A percentile compares a stretch with the other conserved stretches of the same genome.
These are phyloP conservation scores for Cajanus cajan DNA, from an alignment of 306 rosid species.

Conservation along the genomic window DNA sequence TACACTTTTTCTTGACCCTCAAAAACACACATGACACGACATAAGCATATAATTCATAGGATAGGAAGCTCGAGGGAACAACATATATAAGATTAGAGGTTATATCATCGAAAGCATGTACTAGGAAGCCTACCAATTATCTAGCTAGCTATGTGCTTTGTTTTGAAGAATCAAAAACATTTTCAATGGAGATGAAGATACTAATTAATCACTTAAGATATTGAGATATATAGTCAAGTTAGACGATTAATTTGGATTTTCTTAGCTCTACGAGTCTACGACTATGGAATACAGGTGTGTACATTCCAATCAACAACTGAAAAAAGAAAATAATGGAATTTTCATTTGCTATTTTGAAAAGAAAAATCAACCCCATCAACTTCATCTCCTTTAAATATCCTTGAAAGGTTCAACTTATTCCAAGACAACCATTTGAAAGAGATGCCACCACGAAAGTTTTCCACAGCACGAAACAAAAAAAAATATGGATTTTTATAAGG, in stretches of 20 bases:
- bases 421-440: conserved; percentile 27
- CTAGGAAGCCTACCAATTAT: too few relatives aligned
- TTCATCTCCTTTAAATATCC: neutral
- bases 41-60: neutral
- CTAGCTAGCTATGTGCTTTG: too few relatives aligned
- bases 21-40: neutral
- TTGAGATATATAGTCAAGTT: neutral
- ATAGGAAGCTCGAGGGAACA: neutral
- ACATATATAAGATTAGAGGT: too few relatives aligned
- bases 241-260: neutral
- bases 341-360: neutral
- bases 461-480: neutral
- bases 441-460: conserved; percentile 24
- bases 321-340: neutral
- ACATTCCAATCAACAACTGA: neutral
- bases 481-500: conserved; percentile 4
- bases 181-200: too few relatives aligned
- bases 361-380: neutral
- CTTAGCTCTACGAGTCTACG: neutral
- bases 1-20: neutral
- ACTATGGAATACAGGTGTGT: neutral
- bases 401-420: neutral
- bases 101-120: too few relatives aligned
- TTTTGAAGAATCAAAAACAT: too few relatives aligned
- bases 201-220: too few relatives aligned